phyloP scores from a whole-genome alignment of 1,284 basidiomycete species.

The Exobasidium cylindrosporum region DNA sequence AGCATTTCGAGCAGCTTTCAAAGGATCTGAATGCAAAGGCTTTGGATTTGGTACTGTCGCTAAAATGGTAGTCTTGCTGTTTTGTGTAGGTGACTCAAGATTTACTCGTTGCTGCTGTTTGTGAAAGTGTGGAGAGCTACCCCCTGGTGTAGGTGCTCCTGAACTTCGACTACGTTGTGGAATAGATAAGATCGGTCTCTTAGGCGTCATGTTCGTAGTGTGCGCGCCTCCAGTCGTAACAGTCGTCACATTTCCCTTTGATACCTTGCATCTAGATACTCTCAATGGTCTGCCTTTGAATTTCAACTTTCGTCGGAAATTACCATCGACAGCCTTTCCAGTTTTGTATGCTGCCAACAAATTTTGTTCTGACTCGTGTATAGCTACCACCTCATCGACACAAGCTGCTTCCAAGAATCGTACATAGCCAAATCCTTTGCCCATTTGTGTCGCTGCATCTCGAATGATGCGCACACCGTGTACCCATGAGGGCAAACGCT shows the following conservation, averaged over 20 bases:
- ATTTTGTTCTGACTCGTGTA: slow-evolving; percentile 46
- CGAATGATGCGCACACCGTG: slow-evolving; percentile 80
- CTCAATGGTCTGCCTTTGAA: slow-evolving; percentile 44
- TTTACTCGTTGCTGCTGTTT: not conserved
- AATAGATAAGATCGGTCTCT: not conserved
- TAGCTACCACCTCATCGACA: slow-evolving; percentile 50
- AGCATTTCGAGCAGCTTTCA: slow-evolving; percentile 36
- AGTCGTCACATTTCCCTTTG: slow-evolving; percentile 18
- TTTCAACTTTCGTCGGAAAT: slow-evolving; percentile 49
- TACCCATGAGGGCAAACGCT: slow-evolving; percentile 64
- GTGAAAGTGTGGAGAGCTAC: slow-evolving; percentile 32
- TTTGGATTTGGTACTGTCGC: not conserved
- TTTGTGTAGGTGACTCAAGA: not conserved
- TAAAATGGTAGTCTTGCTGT: not conserved
- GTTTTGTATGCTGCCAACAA: slow-evolving; percentile 28
- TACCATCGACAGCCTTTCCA: slow-evolving; percentile 15
- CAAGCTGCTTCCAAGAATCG: slow-evolving; percentile 70
- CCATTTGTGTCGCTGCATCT: slow-evolving; percentile 87
- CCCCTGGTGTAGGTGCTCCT: slow-evolving; percentile 51
- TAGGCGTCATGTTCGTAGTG: slow-evolving; percentile 1
- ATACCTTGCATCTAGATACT: slow-evolving; percentile 45
- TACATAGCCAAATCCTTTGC: slow-evolving; percentile 96
- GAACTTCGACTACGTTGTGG: slow-evolving; percentile 6
- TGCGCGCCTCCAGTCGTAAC: slow-evolving; percentile 3
- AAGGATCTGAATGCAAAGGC: slow-evolving; percentile 15